These are phyloP conservation scores for Candida albicans DNA, from an alignment of 1,139 yeast species.

Conservation along the genomic window DNA sequence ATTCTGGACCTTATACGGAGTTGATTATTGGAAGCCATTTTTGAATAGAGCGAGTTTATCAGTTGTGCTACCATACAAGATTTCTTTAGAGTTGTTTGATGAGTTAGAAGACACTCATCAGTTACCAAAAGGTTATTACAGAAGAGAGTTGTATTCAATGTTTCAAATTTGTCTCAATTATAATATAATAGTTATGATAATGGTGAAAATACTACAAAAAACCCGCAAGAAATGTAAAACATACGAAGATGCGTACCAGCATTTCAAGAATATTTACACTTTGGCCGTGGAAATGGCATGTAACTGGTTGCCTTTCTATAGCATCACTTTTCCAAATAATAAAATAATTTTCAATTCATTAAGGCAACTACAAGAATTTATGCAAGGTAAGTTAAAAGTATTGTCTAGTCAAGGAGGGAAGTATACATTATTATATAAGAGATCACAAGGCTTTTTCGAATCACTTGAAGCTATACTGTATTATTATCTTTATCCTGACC, in stretches of 20 bases:
- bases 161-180: conserved; percentile 20
- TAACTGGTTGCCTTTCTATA: conserved; percentile 35
- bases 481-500: neutral
- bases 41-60: conserved; percentile 12
- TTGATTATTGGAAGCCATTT: conserved; percentile 35
- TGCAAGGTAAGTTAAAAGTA: neutral
- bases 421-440: neutral
- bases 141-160: conserved; percentile 3
- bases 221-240: conserved; percentile 6
- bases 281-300: conserved; percentile 16
- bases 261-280: conserved; percentile 13
- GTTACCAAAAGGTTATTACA: conserved; percentile 5
- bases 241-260: conserved; percentile 11
- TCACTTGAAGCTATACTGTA: neutral
- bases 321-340: conserved; percentile 33
- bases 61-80: conserved; percentile 17
- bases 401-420: neutral
- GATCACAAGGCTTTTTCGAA: neutral
- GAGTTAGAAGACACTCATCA: conserved; percentile 4
- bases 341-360: conserved; percentile 29
- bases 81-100: conserved; percentile 11
- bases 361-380: conserved; percentile 8
- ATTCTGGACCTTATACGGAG: conserved; percentile 31
- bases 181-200: conserved; percentile 25
- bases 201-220: conserved; percentile 14